Percentiles rank a stretch among this genome's conserved stretches.
Evolutionary conservation across 345 rosid species (phyloP).

Genomic region (Crucihimalaya himalaica): DNA sequence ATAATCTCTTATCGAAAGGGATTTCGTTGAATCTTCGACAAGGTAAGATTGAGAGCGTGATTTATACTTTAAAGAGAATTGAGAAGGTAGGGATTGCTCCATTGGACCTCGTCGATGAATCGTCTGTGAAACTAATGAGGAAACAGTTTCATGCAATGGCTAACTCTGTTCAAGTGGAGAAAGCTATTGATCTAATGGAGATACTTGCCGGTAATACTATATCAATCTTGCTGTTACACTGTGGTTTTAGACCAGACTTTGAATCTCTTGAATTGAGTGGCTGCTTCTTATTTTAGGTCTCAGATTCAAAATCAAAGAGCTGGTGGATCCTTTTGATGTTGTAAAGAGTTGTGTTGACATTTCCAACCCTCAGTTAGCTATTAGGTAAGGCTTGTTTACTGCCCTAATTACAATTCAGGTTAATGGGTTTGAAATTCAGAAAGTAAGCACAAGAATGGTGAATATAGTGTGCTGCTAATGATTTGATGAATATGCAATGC

Average conservation of each 20-base stretch:
- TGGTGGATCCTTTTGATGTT: constrained; percentile 57
- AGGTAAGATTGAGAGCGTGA: constrained; percentile 54
- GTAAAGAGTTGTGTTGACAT: constrained; percentile 61
- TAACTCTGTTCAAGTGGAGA: constrained; percentile 52
- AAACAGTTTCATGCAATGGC: constrained; percentile 58
- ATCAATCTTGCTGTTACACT: constrained; percentile 4
- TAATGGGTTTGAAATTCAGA: constrained; percentile 2
- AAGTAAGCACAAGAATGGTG: constrained; percentile 7
- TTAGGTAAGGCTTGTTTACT: constrained; percentile 55
- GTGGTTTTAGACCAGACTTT: not conserved
- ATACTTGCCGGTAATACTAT: constrained; percentile 61
- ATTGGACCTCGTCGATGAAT: constrained; percentile 50
- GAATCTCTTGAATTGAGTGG: constrained; percentile 19
- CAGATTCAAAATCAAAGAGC: constrained; percentile 60
- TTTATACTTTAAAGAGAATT: constrained; percentile 55
- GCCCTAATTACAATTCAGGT: not conserved
- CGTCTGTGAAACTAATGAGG: constrained; percentile 48
- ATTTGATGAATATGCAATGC: constrained; percentile 40
- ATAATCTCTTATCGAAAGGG: constrained; percentile 53
- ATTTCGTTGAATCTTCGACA: constrained; percentile 51
- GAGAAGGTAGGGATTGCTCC: constrained; percentile 64
- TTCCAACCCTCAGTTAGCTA: constrained; percentile 58
- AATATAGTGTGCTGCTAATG: constrained; percentile 21
- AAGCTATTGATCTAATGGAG: constrained; percentile 65
- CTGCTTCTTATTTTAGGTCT: constrained; percentile 55